phyloP scores from a whole-genome alignment of 192 early-diverging fungal genomes.

The Backusella parvicylindrica region DNA sequence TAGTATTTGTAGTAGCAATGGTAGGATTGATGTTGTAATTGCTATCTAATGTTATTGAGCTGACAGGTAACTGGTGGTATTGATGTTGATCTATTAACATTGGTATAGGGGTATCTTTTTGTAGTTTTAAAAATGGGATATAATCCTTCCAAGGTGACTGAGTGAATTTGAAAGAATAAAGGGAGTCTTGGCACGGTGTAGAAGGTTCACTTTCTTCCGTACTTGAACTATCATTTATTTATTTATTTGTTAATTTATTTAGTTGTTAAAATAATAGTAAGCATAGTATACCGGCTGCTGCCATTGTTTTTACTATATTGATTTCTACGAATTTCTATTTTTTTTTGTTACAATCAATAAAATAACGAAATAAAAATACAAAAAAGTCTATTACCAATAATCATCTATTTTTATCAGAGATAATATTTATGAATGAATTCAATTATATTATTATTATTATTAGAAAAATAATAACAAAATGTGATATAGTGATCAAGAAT shows the following conservation, averaged over 20 bases:
- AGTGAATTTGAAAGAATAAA: not conserved
- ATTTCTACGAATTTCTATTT: not conserved
- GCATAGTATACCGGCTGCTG: not conserved
- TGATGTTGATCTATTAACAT: not conserved
- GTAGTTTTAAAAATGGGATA: not conserved
- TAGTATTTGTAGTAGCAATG: not conserved
- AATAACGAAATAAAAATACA: not conserved
- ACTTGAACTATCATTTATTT: not conserved
- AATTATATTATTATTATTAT: not conserved
- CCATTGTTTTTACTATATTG: not conserved
- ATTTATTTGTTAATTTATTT: not conserved
- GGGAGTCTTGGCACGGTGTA: not conserved
- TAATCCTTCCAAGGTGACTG: not conserved
- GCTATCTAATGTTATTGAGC: not conserved
- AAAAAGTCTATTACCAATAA: not conserved
- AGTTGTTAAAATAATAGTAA: not conserved
- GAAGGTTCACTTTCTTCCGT: not conserved
- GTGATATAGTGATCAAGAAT: not conserved
- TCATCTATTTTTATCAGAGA: not conserved
- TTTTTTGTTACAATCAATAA: not conserved
- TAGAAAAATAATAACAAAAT: not conserved
- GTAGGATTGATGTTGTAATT: not conserved
- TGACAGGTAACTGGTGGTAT: not conserved
- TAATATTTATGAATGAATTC: not conserved
- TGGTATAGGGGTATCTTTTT: not conserved